Conservation (phyloP, 139 green algal species). For the Ettlia oleoabundans region DNA sequence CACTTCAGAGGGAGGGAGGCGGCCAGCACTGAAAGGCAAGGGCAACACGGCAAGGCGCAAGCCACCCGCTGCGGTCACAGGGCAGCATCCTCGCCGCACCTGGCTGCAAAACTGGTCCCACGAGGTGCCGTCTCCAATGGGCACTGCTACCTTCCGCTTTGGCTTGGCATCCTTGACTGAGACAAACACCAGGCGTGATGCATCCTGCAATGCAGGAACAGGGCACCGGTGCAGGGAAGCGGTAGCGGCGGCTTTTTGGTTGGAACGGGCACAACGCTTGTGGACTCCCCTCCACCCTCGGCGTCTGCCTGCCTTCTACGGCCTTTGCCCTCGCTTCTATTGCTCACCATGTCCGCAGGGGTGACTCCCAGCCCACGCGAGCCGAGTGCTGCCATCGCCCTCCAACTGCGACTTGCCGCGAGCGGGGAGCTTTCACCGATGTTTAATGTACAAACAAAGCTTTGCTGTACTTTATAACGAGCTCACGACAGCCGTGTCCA, state of each 20-base stretch:
- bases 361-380: conserved; percentile 34
- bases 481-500: no score
- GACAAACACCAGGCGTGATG: conserved; percentile 83
- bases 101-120: conserved; percentile 77
- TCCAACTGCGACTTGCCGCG: no score
- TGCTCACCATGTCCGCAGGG: conserved; percentile 36
- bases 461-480: no score
- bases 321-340: neutral
- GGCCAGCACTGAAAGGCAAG: no score
- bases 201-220: conserved; percentile 58
- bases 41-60: no score
- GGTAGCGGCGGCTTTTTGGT: neutral
- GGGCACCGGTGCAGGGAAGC: neutral
- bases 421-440: no score
- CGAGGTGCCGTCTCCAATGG: conserved; percentile 73
- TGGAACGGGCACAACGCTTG: neutral
- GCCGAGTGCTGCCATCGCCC: neutral
- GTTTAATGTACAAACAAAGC: no score
- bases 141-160: conserved; percentile 82
- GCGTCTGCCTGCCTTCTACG: neutral
- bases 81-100: no score
- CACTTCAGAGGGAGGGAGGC: no score
- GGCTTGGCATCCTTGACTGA: conserved; percentile 80
- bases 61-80: no score
- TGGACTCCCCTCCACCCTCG: neutral